Evolutionary conservation across 129 eudicot genomes (phyloP).

Genomic region (Oenanthe sinensis): DNA sequence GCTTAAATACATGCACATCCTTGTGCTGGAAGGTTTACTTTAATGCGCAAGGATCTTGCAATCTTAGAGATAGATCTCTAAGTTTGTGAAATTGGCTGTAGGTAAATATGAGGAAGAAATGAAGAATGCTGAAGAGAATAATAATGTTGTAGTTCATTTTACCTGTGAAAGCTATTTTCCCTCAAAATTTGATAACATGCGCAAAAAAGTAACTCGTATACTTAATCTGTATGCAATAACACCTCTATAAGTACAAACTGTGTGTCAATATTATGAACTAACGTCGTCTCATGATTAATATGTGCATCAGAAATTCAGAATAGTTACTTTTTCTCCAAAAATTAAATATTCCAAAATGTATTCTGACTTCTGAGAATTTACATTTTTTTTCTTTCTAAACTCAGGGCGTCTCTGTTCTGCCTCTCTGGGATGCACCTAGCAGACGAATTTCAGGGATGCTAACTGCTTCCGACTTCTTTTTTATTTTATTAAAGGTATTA

Average conservation of each 20-base stretch:
- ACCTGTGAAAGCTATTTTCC: neutral
- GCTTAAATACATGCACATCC: neutral
- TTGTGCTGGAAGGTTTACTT: neutral
- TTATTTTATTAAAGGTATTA: constrained; percentile 50
- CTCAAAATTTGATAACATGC: neutral
- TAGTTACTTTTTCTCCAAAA: neutral
- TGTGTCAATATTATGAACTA: neutral
- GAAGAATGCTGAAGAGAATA: no score
- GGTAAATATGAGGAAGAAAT: neutral
- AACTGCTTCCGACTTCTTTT: constrained; percentile 69
- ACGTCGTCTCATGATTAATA: neutral
- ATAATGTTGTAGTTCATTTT: neutral
- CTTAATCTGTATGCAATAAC: neutral
- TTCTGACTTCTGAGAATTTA: no score
- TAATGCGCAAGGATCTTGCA: neutral
- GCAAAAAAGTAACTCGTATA: neutral
- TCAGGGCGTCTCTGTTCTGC: constrained; percentile 52
- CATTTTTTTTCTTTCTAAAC: neutral
- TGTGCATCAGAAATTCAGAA: neutral
- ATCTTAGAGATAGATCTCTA: neutral
- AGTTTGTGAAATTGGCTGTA: neutral
- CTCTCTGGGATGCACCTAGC: constrained; percentile 55
- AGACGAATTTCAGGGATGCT: constrained; percentile 55
- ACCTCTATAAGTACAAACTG: neutral
- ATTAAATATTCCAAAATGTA: neutral